A percentile compares a stretch with the other conserved stretches of the same genome.
Evolutionary conservation across 768 basidiomycete species (phyloP).

Genomic region (Dendrothele bispora): DNA sequence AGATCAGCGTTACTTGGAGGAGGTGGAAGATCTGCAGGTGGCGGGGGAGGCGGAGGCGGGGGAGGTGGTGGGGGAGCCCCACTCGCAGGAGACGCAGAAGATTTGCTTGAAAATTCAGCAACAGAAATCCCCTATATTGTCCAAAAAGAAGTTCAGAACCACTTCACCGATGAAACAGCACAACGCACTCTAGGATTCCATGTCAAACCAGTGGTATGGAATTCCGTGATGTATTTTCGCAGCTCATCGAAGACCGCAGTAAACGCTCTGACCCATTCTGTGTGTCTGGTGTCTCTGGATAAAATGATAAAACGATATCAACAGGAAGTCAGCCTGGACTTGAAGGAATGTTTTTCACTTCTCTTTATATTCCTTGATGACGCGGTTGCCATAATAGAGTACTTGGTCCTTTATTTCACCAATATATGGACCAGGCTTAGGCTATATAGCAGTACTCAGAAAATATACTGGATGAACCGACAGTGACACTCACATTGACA

Average conservation of each 20-base stretch:
- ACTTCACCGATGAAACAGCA: slow-evolving; percentile 1
- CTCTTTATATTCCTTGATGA: slow-evolving; percentile 92
- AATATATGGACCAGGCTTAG: slow-evolving; percentile 81
- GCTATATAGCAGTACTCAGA: slow-evolving; percentile 39
- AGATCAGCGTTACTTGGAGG: slow-evolving; percentile 37
- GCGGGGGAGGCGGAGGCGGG: slow-evolving; percentile 56
- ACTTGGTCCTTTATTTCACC: slow-evolving; percentile 82
- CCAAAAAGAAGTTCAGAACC: slow-evolving; percentile 4
- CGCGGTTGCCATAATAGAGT: slow-evolving; percentile 84
- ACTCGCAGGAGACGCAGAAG: slow-evolving; percentile 29
- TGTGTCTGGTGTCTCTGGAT: slow-evolving; percentile 80
- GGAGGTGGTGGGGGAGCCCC: slow-evolving; percentile 43
- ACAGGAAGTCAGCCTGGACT: no score
- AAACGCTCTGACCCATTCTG: slow-evolving; percentile 85
- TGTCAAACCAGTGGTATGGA: slow-evolving; percentile 79
- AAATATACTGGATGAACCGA: background rate
- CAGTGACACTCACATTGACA: slow-evolving; percentile 56
- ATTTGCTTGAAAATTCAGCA: slow-evolving; percentile 44
- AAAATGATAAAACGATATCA: slow-evolving; percentile 9
- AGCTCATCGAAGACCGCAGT: slow-evolving; percentile 71
- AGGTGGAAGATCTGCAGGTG: slow-evolving; percentile 43
- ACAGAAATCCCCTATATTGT: slow-evolving; percentile 52
- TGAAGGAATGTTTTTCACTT: slow-evolving; percentile 56
- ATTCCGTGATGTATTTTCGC: slow-evolving; percentile 80
- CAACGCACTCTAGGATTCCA: slow-evolving; percentile 82